Base-by-base conservation (phyloP, 1,139 yeast genomes). In the Geotrichum candidum region DNA sequence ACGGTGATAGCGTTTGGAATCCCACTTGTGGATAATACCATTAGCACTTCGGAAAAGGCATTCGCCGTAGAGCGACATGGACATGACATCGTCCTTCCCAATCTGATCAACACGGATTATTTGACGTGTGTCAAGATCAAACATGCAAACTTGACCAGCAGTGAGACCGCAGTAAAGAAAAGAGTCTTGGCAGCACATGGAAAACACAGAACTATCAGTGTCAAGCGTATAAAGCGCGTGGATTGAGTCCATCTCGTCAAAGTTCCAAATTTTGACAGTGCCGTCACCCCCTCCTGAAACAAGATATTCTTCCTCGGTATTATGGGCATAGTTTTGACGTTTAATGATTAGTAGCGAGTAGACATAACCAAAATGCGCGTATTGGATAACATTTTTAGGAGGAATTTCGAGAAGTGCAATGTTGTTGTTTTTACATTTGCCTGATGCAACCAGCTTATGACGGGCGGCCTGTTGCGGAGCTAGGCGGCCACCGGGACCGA, bases 271-370 rank as follows among this genome's bases (percentile, higher is more conserved):
- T 68, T 88, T 89, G 29, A 88, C 83, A 1, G 82, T 70, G 0
- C 98, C 98, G 74, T 94, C 98, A 57, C 98, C 98, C 58, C 97
- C 96, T 38, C 96, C 95, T 3, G 87, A 80, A 2, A 85, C 75
- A 5, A 87, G 71, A 10, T 76, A 72, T 53, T 81, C 82, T 3
- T 74, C 69, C 74, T 54, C 58, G 13, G 27, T 9, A 53, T 41
- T 51, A 57, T 50, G 55, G 38, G 54, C 7, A 48, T 53, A 4
- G 23, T 13, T 15, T 53, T 55, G 33, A 18, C 64, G 58, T 35
- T 55, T 65, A 52, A 67, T 68, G 22, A 65, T 79, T 65, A 62
- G 80, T 83, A 91, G 82, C 51, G 92, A 82, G 73, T 91, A 90
- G 22, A 94, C 86, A 69, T 89, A 92, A 6, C 98, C 96, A 70